A percentile compares a stretch with the other conserved stretches of the same genome.
Evolutionary conservation across 345 rosid genomes (phyloP).

Genomic region (Citrus inodora): DNA sequence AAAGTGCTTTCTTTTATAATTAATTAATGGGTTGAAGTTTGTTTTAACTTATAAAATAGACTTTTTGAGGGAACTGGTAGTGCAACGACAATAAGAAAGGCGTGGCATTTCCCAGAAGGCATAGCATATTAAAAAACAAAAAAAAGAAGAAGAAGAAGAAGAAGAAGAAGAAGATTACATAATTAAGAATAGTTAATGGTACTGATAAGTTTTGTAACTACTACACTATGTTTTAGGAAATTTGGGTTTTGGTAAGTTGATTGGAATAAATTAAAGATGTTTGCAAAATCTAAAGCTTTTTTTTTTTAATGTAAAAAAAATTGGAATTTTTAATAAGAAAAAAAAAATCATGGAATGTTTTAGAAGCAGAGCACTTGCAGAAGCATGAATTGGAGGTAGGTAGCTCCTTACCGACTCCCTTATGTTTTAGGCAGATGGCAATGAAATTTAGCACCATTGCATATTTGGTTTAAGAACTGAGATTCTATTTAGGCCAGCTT

Average conservation of each 20-base stretch:
- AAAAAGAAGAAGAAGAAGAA: too few relatives aligned
- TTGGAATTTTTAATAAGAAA: not conserved
- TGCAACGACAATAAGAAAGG: conserved; percentile 19
- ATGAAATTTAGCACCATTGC: not conserved
- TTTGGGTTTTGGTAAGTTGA: conserved; percentile 13
- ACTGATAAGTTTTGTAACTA: not conserved
- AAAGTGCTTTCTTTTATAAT: not conserved
- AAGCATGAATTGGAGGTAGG: conserved; percentile 6
- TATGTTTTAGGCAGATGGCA: not conserved
- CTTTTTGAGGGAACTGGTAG: conserved; percentile 9
- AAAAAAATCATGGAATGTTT: conserved; percentile 3
- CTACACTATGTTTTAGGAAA: not conserved
- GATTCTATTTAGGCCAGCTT: not conserved
- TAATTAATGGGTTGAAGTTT: conserved; percentile 12
- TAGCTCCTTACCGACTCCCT: not conserved
- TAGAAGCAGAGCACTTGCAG: not conserved
- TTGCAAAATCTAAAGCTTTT: not conserved
- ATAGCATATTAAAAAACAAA: not conserved
- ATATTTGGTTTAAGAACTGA: not conserved
- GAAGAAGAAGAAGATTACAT: too few relatives aligned
- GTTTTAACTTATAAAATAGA: conserved; percentile 21
- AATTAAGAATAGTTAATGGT: not conserved
- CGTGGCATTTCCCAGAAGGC: conserved; percentile 12
- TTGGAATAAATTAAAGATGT: not conserved
- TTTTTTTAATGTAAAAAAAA: too few relatives aligned